These are phyloP conservation scores for Umbelopsis isabellina DNA, from an alignment of 192 early-diverging fungal genomes.

Conservation along the genomic window DNA sequence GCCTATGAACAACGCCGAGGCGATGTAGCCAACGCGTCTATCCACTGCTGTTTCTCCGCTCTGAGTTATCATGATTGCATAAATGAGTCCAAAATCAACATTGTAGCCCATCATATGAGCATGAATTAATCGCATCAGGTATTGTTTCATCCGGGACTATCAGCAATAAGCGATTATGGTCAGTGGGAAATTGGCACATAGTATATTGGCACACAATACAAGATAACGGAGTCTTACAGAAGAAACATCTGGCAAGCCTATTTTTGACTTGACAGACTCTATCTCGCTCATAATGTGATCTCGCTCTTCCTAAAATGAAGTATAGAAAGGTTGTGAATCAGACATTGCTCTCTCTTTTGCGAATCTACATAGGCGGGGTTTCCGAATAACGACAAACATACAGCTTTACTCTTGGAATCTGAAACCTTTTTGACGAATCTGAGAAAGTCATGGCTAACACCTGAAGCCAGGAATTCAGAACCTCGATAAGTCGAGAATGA, in stretches of 20 bases:
- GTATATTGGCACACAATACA: not conserved
- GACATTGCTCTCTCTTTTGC: not conserved
- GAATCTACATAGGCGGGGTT: not conserved
- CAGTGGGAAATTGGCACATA: not conserved
- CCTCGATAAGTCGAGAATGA: conserved; percentile 6
- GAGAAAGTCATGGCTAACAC: conserved; percentile 25
- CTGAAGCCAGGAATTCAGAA: conserved; percentile 38
- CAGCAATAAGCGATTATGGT: not conserved
- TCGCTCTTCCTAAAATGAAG: conserved; percentile 32
- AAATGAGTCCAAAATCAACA: conserved; percentile 58
- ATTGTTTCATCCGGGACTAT: conserved; percentile 55
- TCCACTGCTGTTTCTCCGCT: conserved; percentile 53
- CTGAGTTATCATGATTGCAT: conserved; percentile 57
- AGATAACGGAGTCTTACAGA: conserved; percentile 22
- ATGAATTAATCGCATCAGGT: conserved; percentile 53
- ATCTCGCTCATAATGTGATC: conserved; percentile 26
- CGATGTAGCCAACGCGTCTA: conserved; percentile 54
- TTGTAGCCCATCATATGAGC: conserved; percentile 58
- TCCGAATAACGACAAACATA: conserved; percentile 2
- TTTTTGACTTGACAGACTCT: conserved; percentile 21
- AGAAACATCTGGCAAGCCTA: conserved; percentile 35
- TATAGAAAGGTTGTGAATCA: not conserved
- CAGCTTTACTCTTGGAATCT: conserved; percentile 31
- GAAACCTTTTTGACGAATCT: conserved; percentile 31
- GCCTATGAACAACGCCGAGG: conserved; percentile 50